These are phyloP conservation scores for Gossypium raimondii DNA, from an alignment of 345 rosid species.

Conservation along the genomic window DNA sequence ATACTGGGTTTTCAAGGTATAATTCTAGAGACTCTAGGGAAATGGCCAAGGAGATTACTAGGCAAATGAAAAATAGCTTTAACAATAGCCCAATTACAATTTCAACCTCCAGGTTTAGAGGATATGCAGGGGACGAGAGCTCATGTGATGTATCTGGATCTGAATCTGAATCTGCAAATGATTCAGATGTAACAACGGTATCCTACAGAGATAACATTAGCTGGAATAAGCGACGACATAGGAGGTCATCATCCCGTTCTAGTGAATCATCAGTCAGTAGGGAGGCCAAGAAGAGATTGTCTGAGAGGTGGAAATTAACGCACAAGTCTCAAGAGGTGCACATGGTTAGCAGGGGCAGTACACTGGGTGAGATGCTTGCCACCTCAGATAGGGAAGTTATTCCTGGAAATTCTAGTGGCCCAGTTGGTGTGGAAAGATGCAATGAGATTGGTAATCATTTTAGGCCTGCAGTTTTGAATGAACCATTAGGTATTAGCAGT, in stretches of 20 bases:
- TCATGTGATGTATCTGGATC: constrained; percentile 59
- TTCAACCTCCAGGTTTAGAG: constrained; percentile 49
- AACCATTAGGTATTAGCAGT: constrained; percentile 93
- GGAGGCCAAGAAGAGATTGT: constrained; percentile 91
- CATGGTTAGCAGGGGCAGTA: constrained; percentile 53
- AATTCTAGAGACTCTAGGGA: constrained; percentile 62
- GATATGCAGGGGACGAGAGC: constrained; percentile 83
- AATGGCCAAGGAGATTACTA: constrained; percentile 57
- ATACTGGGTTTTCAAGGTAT: constrained; percentile 42
- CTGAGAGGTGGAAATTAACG: constrained; percentile 91
- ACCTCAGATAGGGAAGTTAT: constrained; percentile 52
- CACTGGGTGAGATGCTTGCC: constrained; percentile 94
- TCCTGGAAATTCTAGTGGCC: constrained; percentile 39
- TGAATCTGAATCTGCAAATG: constrained; percentile 75
- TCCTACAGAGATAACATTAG: constrained; percentile 40
- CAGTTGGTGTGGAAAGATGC: constrained; percentile 28
- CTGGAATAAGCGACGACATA: constrained; percentile 33
- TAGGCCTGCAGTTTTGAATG: constrained; percentile 32
- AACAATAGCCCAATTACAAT: constrained; percentile 35
- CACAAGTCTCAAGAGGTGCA: constrained; percentile 58
- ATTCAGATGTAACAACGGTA: constrained; percentile 44
- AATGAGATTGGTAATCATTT: constrained; percentile 22
- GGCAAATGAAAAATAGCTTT: constrained; percentile 51
- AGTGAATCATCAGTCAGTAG: constrained; percentile 67
- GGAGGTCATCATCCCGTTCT: constrained; percentile 45